These are phyloP conservation scores for Termitomyces sp. DNA, from an alignment of 768 basidiomycete genomes.

Conservation along the genomic window DNA sequence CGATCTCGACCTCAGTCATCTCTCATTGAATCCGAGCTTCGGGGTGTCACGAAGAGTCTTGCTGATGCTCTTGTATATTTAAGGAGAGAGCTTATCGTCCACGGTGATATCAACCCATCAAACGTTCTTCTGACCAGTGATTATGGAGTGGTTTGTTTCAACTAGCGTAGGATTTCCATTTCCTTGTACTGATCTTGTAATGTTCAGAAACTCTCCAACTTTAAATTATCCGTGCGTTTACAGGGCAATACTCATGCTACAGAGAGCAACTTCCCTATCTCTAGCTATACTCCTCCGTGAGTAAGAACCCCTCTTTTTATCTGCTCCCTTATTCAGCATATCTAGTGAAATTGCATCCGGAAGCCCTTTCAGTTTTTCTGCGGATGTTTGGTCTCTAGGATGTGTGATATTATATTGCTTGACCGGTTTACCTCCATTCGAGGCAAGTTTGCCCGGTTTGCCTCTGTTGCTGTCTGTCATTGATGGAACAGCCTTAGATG, in stretches of 20 bases:
- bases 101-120: constrained; percentile 35
- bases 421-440: constrained; percentile 26
- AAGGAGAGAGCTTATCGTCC: constrained; percentile 34
- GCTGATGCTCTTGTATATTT: constrained; percentile 39
- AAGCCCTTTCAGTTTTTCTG: constrained; percentile 26
- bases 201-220: constrained; percentile 40
- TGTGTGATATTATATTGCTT: constrained; percentile 33
- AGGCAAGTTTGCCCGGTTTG: constrained; percentile 19
- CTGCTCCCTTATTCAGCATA: background rate
- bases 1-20: constrained; percentile 12
- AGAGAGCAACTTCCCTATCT: constrained; percentile 14
- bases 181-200: background rate
- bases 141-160: constrained; percentile 30
- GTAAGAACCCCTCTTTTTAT: constrained; percentile 4
- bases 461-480: background rate
- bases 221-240: constrained; percentile 29
- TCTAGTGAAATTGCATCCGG: constrained; percentile 34
- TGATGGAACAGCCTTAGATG: background rate
- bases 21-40: constrained; percentile 29
- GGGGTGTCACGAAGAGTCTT: constrained; percentile 32
- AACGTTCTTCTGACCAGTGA: constrained; percentile 36
- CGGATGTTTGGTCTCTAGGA: constrained; percentile 46
- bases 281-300: constrained; percentile 38
- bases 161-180: background rate
- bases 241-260: constrained; percentile 17